A percentile compares a stretch with the other conserved stretches of the same genome.
These are phyloP conservation scores for Bocquillonia castaneifolia DNA, from an alignment of 441 rosid species.

Conservation along the genomic window DNA sequence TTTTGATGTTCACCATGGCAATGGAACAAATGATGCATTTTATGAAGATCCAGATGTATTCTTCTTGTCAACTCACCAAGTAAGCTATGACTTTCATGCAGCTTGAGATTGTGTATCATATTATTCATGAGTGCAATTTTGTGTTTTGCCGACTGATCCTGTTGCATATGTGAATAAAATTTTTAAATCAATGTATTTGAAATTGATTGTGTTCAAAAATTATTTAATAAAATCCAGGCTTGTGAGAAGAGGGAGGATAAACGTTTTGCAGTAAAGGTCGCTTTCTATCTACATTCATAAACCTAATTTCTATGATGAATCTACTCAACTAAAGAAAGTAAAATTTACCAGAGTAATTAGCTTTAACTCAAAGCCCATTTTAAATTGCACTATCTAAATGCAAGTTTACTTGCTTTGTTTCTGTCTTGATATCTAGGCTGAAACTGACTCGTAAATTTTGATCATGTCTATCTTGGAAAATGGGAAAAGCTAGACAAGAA, in stretches of 20 bases:
- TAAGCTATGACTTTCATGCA: constrained; percentile 23
- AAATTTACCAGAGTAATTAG: background rate
- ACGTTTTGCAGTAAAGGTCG: background rate
- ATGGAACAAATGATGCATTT: constrained; percentile 93
- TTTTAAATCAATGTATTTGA: background rate
- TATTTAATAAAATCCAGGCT: background rate
- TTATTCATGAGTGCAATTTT: background rate
- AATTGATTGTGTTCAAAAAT: background rate
- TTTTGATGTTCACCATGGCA: constrained; percentile 98
- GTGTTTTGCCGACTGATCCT: background rate
- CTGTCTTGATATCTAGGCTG: background rate
- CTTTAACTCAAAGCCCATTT: background rate
- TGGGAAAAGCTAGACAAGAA: background rate
- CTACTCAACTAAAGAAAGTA: background rate
- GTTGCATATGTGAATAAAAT: background rate
- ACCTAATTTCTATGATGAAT: background rate
- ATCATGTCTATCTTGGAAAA: background rate
- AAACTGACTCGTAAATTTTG: background rate
- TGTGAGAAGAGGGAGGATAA: background rate
- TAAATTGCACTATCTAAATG: background rate
- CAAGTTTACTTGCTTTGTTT: background rate
- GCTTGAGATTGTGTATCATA: constrained; percentile 1
- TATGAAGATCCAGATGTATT: constrained; percentile 82
- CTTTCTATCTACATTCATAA: too few species aligned
- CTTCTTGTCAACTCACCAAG: constrained; percentile 94